Conservation (phyloP, 805 yeast genomes). For the Groenewaldozyma tartarivorans region DNA sequence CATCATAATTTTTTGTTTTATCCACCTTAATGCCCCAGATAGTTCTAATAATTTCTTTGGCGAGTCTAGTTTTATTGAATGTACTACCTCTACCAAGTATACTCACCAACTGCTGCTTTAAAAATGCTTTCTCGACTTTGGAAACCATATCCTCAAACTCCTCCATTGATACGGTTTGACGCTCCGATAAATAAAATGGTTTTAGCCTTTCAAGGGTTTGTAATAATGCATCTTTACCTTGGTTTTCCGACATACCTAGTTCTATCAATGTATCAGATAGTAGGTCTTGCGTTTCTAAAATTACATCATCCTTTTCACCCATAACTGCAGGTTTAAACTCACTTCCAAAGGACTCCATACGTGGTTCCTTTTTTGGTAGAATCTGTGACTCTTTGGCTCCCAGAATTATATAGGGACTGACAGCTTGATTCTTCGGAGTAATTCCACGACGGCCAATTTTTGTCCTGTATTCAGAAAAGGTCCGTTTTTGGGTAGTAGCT, state of each 20-base stretch:
- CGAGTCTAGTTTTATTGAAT: neutral
- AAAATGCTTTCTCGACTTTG: neutral
- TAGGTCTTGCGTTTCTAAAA: neutral
- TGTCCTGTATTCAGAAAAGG: no score
- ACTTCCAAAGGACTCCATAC: neutral
- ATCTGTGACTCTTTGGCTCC: constrained; percentile 15
- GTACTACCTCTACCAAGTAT: neutral
- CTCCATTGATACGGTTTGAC: neutral
- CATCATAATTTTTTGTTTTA: neutral
- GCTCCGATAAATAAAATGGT: neutral
- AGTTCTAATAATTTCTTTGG: neutral
- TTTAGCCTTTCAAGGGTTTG: neutral
- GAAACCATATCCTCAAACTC: neutral
- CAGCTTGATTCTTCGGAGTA: neutral
- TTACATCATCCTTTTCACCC: neutral
- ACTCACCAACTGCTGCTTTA: neutral
- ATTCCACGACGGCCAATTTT: no score
- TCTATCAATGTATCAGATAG: neutral
- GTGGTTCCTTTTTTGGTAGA: constrained; percentile 12
- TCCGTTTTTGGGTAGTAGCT: neutral
- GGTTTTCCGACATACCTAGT: neutral
- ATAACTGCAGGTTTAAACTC: neutral
- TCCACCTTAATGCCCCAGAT: neutral
- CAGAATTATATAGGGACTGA: constrained; percentile 14
- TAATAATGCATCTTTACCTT: neutral